phyloP scores from a whole-genome alignment of 768 basidiomycete genomes.

The Rhodotorula paludigena region DNA sequence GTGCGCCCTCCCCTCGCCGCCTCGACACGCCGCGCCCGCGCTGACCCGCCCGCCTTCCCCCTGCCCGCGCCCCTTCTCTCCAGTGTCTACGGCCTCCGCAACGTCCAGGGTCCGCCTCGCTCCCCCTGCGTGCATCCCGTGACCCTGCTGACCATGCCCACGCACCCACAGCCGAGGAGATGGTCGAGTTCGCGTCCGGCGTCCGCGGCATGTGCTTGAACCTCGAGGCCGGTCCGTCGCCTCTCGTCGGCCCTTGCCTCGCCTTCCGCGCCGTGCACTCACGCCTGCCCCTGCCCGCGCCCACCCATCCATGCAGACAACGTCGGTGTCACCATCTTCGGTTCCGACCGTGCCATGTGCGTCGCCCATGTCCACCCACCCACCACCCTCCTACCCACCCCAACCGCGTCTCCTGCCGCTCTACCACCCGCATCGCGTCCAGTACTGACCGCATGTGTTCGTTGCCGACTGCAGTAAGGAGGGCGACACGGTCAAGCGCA shows the following conservation, averaged over 20 bases:
- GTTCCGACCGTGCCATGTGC: slow-evolving; percentile 47
- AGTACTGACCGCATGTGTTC: slow-evolving; percentile 52
- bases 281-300: neutral
- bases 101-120: slow-evolving; percentile 75
- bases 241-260: neutral
- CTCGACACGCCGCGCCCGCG: neutral
- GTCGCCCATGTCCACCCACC: too few species aligned
- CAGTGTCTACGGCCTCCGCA: slow-evolving; percentile 96
- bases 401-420: neutral
- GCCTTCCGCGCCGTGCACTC: neutral
- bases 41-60: neutral
- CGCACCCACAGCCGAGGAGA: slow-evolving; percentile 71
- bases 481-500: slow-evolving; percentile 99
- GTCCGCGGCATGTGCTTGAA: slow-evolving; percentile 99
- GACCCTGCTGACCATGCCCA: neutral
- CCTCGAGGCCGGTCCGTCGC: slow-evolving; percentile 80
- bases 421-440: neutral
- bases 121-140: too few species aligned
- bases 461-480: slow-evolving; percentile 96
- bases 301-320: slow-evolving; percentile 56
- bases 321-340: slow-evolving; percentile 99
- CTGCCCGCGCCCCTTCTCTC: neutral
- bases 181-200: slow-evolving; percentile 99
- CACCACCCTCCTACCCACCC: too few species aligned
- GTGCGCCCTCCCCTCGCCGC: slow-evolving; percentile 1